A percentile compares a stretch with the other conserved stretches of the same genome.
phyloP scores from a whole-genome alignment of 2,329 filamentous ascomycete species.

The Grosmannia serpens region DNA sequence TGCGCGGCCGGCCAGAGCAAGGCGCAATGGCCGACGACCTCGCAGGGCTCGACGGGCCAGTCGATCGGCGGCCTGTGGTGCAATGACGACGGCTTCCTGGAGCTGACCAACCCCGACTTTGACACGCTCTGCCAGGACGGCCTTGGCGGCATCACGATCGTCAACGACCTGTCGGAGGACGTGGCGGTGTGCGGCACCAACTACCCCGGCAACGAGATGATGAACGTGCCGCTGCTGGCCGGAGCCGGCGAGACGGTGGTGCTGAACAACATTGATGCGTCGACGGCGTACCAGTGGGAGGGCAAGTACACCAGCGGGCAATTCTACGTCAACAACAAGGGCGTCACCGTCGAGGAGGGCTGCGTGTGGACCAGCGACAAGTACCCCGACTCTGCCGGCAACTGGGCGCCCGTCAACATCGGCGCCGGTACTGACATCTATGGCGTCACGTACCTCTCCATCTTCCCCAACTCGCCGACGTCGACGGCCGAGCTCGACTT shows the following conservation, averaged over 20 bases:
- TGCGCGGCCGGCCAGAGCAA: conserved; percentile 90
- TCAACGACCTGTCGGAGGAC: conserved; percentile 58
- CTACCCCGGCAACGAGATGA: conserved; percentile 84
- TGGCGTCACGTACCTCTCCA: conserved; percentile 64
- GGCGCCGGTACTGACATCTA: conserved; percentile 60
- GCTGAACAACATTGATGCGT: conserved; percentile 65
- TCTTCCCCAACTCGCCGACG: conserved; percentile 76
- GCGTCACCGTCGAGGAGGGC: conserved; percentile 51
- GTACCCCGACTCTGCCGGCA: conserved; percentile 50
- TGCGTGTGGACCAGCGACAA: conserved; percentile 60
- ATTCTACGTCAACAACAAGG: conserved; percentile 90
- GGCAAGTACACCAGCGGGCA: conserved; percentile 71
- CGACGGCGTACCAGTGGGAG: conserved; percentile 68
- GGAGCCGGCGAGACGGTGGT: conserved; percentile 44
- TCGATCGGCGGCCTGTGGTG: conserved; percentile 84
- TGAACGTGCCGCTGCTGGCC: conserved; percentile 67
- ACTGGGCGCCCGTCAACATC: conserved; percentile 80
- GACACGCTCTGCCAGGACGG: conserved; percentile 66
- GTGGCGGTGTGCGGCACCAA: conserved; percentile 86
- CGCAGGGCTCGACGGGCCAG: conserved; percentile 69
- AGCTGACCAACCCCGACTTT: conserved; percentile 58
- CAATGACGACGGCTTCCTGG: conserved; percentile 58
- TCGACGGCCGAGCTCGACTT: conserved; percentile 60
- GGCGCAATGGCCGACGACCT: conserved; percentile 65
- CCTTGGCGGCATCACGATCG: conserved; percentile 55